Percentiles rank a stretch among this genome's conserved stretches.
phyloP scores from a whole-genome alignment of 2,329 filamentous ascomycete species.

The Neopestalotiopsis clavispora region DNA sequence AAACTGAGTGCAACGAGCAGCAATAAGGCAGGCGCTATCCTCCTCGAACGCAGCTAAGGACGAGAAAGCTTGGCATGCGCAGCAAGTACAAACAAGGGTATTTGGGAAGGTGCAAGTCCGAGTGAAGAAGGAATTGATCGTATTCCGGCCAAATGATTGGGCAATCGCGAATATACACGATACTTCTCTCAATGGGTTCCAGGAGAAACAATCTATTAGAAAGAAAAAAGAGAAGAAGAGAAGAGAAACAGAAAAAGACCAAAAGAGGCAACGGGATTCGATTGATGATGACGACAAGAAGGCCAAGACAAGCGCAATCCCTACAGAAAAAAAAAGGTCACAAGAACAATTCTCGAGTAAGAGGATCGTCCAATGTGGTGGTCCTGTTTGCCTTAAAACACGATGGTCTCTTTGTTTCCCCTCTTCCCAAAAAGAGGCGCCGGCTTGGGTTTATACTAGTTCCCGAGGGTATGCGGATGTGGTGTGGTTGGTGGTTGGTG shows the following conservation, averaged over 20 bases:
- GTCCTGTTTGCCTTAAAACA: neutral
- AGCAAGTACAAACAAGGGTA: neutral
- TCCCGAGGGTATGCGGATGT: neutral
- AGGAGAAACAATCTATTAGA: no score
- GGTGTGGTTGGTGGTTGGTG: neutral
- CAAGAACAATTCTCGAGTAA: neutral
- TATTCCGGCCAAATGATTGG: no score
- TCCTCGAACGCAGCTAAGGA: no score
- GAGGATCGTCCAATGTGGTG: neutral
- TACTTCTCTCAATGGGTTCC: no score
- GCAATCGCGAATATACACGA: no score
- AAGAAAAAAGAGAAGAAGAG: neutral
- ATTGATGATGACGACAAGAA: neutral
- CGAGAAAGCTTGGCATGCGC: neutral
- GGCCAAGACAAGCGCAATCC: neutral
- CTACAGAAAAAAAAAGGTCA: neutral
- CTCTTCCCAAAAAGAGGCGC: neutral
- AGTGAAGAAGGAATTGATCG: no score
- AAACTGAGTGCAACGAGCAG: neutral
- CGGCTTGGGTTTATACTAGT: neutral
- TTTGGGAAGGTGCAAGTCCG: neutral
- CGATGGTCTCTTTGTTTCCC: neutral
- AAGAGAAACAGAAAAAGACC: neutral
- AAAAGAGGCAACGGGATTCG: neutral
- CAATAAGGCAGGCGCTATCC: no score